Conservation (phyloP, 352 stramenopile genomes). For the Hyphochytrium catenoides region DNA sequence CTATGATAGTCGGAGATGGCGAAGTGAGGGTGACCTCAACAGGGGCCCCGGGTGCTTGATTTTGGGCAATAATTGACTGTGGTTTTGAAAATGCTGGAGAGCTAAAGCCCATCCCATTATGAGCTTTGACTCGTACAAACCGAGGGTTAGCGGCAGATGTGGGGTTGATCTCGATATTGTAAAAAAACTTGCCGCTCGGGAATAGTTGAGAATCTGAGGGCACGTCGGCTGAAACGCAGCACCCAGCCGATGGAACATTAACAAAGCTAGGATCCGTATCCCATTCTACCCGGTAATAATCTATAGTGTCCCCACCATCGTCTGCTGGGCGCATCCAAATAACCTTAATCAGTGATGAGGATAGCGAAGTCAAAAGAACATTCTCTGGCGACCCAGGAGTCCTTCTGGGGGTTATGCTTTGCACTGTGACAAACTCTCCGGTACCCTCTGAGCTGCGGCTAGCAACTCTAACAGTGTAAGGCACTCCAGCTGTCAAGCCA, state of each 20-base stretch:
- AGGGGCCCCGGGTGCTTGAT: conserved; percentile 41
- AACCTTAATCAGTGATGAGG: conserved; percentile 40
- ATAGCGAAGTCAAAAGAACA: conserved; percentile 26
- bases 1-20: conserved; percentile 66
- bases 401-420: conserved; percentile 25
- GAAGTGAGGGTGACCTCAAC: conserved; percentile 31
- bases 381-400: conserved; percentile 14
- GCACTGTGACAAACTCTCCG: conserved; percentile 18
- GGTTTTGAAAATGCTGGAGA: conserved; percentile 17
- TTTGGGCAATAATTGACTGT: conserved; percentile 20
- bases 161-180: conserved; percentile 56
- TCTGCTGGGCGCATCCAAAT: conserved; percentile 27
- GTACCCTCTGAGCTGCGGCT: no score
- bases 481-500: no score
- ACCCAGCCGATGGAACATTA: conserved; percentile 40
- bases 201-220: conserved; percentile 8
- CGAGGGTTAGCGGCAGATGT: conserved; percentile 21
- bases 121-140: conserved; percentile 67
- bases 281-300: conserved; percentile 77
- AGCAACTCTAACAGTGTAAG: no score
- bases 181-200: conserved; percentile 40
- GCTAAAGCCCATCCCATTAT: conserved; percentile 70
- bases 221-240: conserved; percentile 17
- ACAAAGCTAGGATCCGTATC: conserved; percentile 37
- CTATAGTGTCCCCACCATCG: conserved; percentile 40